Conservation (phyloP, 306 rosid species). For the Senna tora region DNA sequence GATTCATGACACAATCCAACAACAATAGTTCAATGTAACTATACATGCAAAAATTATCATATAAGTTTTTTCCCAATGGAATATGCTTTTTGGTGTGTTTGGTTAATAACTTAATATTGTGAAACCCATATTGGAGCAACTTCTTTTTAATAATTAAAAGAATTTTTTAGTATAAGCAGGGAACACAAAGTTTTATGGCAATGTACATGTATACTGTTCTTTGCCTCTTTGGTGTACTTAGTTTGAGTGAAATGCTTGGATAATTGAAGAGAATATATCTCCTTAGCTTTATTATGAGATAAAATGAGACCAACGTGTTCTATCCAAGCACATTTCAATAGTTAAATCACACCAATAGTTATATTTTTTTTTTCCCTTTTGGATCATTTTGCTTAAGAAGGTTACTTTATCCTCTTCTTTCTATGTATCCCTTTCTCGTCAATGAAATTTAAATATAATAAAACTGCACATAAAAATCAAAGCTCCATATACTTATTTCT, state of each 20-base stretch:
- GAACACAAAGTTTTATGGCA: neutral
- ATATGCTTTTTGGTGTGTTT: neutral
- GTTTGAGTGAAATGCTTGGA: too few species aligned
- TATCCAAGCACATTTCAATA: too few species aligned
- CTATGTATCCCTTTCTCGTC: neutral
- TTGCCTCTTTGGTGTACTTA: neutral
- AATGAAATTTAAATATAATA: neutral
- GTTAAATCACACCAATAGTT: too few species aligned
- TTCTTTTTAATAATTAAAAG: neutral
- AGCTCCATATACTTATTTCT: neutral
- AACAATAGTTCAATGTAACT: neutral
- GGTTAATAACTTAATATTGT: neutral
- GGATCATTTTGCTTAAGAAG: neutral
- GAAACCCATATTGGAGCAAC: neutral
- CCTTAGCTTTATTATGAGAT: neutral
- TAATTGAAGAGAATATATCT: neutral
- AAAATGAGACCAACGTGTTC: neutral
- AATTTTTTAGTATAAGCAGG: neutral
- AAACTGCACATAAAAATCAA: neutral
- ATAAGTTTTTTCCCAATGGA: neutral
- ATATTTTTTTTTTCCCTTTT: too few species aligned
- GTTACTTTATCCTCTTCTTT: neutral
- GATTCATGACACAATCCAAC: neutral
- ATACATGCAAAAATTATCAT: neutral
- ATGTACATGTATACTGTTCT: neutral